phyloP scores from a whole-genome alignment of 2,329 filamentous ascomycete species.

The Alternaria postmessia region DNA sequence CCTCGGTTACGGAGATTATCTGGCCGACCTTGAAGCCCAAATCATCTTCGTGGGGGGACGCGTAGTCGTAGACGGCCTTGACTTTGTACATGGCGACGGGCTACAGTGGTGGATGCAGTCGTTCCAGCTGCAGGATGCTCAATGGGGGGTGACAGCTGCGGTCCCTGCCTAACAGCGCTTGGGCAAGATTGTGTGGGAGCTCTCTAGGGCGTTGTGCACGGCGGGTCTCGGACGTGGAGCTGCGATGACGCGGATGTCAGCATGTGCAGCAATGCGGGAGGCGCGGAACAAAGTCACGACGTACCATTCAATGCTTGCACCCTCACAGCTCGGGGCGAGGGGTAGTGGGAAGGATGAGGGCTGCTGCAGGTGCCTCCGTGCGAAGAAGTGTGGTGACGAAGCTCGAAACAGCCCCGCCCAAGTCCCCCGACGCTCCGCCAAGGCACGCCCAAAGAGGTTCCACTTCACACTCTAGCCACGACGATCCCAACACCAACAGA shows the following conservation, averaged over 20 bases:
- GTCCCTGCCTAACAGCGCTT: constrained; percentile 21
- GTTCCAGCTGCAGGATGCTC: constrained; percentile 8
- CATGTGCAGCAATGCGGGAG: constrained; percentile 18
- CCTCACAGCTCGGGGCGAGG: constrained; percentile 20
- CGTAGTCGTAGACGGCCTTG: constrained; percentile 94
- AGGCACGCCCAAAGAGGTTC: constrained; percentile 15
- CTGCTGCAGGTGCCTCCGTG: constrained; percentile 20
- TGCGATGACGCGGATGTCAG: constrained; percentile 28
- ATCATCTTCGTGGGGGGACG: constrained; percentile 92
- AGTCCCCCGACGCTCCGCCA: constrained; percentile 18
- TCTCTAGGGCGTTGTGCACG: constrained; percentile 15
- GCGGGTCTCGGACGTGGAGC: constrained; percentile 24
- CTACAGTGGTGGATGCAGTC: not conserved
- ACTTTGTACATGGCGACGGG: constrained; percentile 74
- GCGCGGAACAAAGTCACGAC: constrained; percentile 10
- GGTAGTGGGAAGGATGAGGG: constrained; percentile 16
- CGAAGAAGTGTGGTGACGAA: constrained; percentile 27
- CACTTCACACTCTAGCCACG: constrained; percentile 13
- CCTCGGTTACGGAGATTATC: constrained; percentile 90
- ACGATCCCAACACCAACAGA: constrained; percentile 14
- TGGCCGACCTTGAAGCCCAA: constrained; percentile 85
- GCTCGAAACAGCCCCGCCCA: constrained; percentile 29
- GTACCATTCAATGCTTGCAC: constrained; percentile 17
- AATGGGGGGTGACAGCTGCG: constrained; percentile 19
- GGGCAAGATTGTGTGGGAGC: constrained; percentile 5